A percentile compares a stretch with the other conserved stretches of the same genome.
phyloP scores from a whole-genome alignment of 129 eudicot species.

The Ambrosia trifida region DNA sequence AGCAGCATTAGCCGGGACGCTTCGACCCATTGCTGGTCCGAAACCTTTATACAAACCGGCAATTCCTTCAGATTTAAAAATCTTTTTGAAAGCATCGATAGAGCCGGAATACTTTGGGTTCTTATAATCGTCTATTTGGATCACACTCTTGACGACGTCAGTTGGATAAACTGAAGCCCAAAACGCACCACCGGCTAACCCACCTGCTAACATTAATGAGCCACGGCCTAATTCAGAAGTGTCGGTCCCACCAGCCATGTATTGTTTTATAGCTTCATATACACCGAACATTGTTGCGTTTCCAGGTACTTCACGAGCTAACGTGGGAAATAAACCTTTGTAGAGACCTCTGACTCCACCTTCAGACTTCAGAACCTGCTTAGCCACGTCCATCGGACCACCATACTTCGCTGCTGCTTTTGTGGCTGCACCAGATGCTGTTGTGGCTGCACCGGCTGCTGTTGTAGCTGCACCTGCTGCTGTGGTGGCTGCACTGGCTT shows the following conservation, averaged over 20 bases:
- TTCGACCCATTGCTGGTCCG: slow-evolving; percentile 96
- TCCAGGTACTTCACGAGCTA: slow-evolving; percentile 98
- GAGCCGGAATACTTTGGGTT: slow-evolving; percentile 79
- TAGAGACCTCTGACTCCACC: slow-evolving; percentile 79
- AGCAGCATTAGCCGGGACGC: slow-evolving; percentile 97
- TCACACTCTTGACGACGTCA: slow-evolving; percentile 87
- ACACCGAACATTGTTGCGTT: slow-evolving; percentile 94
- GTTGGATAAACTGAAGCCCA: slow-evolving; percentile 90
- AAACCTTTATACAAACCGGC: slow-evolving; percentile 90
- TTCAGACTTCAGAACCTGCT: slow-evolving; percentile 70
- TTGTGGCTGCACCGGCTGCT: slow-evolving; percentile 35
- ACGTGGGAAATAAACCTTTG: slow-evolving; percentile 78
- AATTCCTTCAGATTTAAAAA: slow-evolving; percentile 69
- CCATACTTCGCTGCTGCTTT: slow-evolving; percentile 57
- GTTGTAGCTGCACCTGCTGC: slow-evolving; percentile 41
- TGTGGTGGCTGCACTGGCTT: slow-evolving; percentile 31
- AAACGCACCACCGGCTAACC: slow-evolving; percentile 86
- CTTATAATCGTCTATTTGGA: slow-evolving; percentile 90
- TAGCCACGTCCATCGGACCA: slow-evolving; percentile 91
- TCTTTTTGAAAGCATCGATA: slow-evolving; percentile 74
- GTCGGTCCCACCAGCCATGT: slow-evolving; percentile 81
- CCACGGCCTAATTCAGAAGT: slow-evolving; percentile 82
- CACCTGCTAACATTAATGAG: slow-evolving; percentile 78
- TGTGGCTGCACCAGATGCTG: slow-evolving; percentile 10
- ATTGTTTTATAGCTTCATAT: slow-evolving; percentile 75